Percentiles rank a stretch among this genome's conserved stretches.
These are phyloP conservation scores for Ophiocordyceps australis DNA, from an alignment of 2,329 filamentous ascomycete species.

Conservation along the genomic window DNA sequence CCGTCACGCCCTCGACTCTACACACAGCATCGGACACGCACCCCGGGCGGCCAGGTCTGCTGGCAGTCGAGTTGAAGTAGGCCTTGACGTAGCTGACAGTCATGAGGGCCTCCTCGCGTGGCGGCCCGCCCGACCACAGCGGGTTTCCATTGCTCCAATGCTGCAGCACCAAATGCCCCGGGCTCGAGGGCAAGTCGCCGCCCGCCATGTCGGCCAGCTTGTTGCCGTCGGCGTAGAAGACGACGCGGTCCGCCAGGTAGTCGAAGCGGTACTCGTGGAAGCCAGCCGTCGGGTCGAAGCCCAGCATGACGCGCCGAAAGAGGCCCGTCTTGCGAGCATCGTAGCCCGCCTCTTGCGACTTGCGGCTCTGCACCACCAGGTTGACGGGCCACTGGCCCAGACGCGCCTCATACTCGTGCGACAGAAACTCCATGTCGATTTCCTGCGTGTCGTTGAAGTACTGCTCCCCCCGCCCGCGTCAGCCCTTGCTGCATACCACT, in stretches of 20 bases:
- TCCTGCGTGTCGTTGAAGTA: slow-evolving; percentile 66
- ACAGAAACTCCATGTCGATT: slow-evolving; percentile 68
- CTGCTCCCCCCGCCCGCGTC: slow-evolving; percentile 18
- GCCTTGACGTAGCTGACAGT: slow-evolving; percentile 55
- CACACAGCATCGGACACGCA: slow-evolving; percentile 7
- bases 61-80: slow-evolving; percentile 56
- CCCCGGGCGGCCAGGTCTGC: neutral
- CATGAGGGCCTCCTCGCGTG: slow-evolving; percentile 39
- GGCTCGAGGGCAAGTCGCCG: slow-evolving; percentile 35
- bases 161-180: slow-evolving; percentile 51
- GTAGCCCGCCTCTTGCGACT: slow-evolving; percentile 38
- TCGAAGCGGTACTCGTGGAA: slow-evolving; percentile 74
- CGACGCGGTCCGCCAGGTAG: slow-evolving; percentile 41
- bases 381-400: slow-evolving; percentile 43
- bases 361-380: slow-evolving; percentile 54
- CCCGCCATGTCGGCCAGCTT: slow-evolving; percentile 37
- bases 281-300: slow-evolving; percentile 44
- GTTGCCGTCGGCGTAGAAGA: slow-evolving; percentile 50
- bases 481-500: too few species aligned
- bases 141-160: slow-evolving; percentile 66
- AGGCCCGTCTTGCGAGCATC: slow-evolving; percentile 41
- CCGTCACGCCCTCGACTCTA: slow-evolving; percentile 6
- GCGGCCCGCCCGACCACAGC: slow-evolving; percentile 55
- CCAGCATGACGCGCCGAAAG: slow-evolving; percentile 37
- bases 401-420: slow-evolving; percentile 36